Conservation (phyloP, 2,329 filamentous ascomycete genomes). For the Colletotrichum shisoi region DNA sequence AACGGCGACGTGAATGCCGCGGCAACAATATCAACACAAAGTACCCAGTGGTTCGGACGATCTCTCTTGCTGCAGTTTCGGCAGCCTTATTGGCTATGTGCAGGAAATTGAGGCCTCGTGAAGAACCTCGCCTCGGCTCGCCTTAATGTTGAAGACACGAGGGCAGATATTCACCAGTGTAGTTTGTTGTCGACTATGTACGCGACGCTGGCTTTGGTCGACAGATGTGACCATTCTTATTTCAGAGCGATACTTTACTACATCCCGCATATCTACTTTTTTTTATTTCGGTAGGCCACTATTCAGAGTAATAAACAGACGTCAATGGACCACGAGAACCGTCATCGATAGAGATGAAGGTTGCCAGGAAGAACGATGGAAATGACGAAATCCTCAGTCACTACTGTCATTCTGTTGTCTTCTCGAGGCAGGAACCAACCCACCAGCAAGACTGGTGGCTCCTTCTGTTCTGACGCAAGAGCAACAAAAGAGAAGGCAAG, state of each 20-base stretch:
- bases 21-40: not conserved
- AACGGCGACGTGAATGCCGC: not conserved
- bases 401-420: not conserved
- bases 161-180: not conserved
- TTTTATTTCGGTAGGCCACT: too few species aligned
- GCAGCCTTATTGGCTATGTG: not conserved
- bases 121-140: slow-evolving; percentile 2
- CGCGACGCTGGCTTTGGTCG: not conserved
- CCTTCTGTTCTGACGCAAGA: not conserved
- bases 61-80: not conserved
- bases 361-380: too few species aligned
- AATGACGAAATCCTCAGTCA: too few species aligned
- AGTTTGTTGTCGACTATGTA: not conserved
- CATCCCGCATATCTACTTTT: not conserved
- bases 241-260: too few species aligned
- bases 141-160: slow-evolving; percentile 11
- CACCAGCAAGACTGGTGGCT: not conserved
- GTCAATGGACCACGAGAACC: too few species aligned
- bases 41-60: not conserved
- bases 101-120: slow-evolving; percentile 8
- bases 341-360: too few species aligned
- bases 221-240: not conserved
- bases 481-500: not conserved
- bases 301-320: too few species aligned
- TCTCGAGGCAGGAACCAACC: not conserved